Percentiles rank a stretch among this genome's conserved stretches.
Evolutionary conservation across 208 protist species (phyloP).

Genomic region (Trypanosomatidae sp.): DNA sequence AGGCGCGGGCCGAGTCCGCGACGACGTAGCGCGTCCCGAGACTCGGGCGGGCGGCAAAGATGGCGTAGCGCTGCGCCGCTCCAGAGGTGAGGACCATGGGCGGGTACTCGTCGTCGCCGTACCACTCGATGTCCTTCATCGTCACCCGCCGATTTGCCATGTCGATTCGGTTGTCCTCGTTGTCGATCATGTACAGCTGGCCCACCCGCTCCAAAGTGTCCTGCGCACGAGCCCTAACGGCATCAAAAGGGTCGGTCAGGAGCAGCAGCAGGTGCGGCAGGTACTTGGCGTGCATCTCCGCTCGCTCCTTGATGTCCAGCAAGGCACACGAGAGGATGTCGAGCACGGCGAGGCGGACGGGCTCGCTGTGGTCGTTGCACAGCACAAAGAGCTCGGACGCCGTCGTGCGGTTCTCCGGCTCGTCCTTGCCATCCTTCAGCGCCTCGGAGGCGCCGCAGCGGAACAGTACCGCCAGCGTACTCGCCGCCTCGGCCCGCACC

Average conservation of each 20-base stretch:
- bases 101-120: slow-evolving; percentile 89
- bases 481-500: slow-evolving; percentile 67
- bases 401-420: slow-evolving; percentile 61
- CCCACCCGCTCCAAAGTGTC: slow-evolving; percentile 67
- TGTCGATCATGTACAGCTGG: slow-evolving; percentile 82
- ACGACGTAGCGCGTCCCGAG: slow-evolving; percentile 83
- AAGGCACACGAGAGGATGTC: no score
- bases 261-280: slow-evolving; percentile 83
- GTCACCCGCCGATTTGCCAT: slow-evolving; percentile 74
- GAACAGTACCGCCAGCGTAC: slow-evolving; percentile 68
- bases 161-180: slow-evolving; percentile 90
- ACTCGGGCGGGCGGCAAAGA: slow-evolving; percentile 59
- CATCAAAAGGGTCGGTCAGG: slow-evolving; percentile 67
- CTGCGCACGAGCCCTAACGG: no score
- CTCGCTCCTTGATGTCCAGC: slow-evolving; percentile 80
- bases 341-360: no score
- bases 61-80: slow-evolving; percentile 20
- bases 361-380: slow-evolving; percentile 83
- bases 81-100: slow-evolving; percentile 40
- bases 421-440: slow-evolving; percentile 66
- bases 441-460: slow-evolving; percentile 71
- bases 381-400: slow-evolving; percentile 67
- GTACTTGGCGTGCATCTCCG: slow-evolving; percentile 77
- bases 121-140: slow-evolving; percentile 93
- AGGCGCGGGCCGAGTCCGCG: slow-evolving; percentile 62